These are phyloP conservation scores for Pseudotulostoma volvatum DNA, from an alignment of 495 filamentous ascomycete genomes.

Conservation along the genomic window DNA sequence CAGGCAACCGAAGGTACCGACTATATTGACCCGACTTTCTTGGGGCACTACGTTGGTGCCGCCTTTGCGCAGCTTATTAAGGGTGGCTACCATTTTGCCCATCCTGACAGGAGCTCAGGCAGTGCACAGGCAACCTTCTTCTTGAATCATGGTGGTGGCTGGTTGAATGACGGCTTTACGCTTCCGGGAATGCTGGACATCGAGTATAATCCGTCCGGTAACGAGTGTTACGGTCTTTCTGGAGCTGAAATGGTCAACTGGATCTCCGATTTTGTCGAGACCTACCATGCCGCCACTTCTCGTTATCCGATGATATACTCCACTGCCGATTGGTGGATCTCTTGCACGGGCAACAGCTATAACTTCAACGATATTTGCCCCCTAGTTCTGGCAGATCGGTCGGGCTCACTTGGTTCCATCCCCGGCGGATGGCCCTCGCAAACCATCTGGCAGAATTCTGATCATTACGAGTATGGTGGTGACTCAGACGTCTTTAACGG, in stretches of 20 bases:
- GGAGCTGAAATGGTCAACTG: conserved; percentile 38
- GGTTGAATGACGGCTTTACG: conserved; percentile 43
- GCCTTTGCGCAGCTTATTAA: conserved; percentile 39
- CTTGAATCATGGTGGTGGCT: conserved; percentile 44
- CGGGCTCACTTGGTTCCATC: conserved; percentile 29
- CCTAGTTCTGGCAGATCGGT: conserved; percentile 41
- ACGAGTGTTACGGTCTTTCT: conserved; percentile 37
- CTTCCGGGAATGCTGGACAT: conserved; percentile 54
- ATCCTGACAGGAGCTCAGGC: conserved; percentile 32
- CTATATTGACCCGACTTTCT: conserved; percentile 37
- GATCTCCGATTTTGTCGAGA: conserved; percentile 42
- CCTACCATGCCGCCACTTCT: conserved; percentile 33
- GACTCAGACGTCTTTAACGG: conserved; percentile 39
- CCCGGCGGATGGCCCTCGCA: conserved; percentile 44
- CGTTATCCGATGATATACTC: conserved; percentile 46
- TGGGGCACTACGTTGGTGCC: conserved; percentile 36
- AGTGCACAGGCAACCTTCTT: conserved; percentile 42
- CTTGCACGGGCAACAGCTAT: conserved; percentile 40
- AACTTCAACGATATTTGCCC: conserved; percentile 36
- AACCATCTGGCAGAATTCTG: conserved; percentile 43
- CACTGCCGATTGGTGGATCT: conserved; percentile 44
- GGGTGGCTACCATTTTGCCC: conserved; percentile 50
- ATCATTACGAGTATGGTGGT: conserved; percentile 29
- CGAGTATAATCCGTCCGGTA: conserved; percentile 32
- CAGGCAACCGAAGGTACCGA: conserved; percentile 45